Conservation (phyloP, 2,329 filamentous ascomycete species). For the Blastomyces percursus region DNA sequence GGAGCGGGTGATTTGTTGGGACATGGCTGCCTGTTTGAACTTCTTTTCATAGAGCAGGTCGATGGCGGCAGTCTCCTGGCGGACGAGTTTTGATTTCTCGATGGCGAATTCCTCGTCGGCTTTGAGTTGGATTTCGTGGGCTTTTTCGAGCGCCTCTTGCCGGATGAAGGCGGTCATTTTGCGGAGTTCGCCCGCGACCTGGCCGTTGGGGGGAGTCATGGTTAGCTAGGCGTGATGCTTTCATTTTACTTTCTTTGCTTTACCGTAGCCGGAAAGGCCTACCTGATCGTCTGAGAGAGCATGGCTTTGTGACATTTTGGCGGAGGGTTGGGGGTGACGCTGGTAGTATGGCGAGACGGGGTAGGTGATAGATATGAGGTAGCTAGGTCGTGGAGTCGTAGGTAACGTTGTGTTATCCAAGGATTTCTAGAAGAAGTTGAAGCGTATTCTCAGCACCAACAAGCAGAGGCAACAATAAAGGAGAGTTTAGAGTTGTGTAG, state of each 20-base stretch:
- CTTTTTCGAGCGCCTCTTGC: slow-evolving; percentile 95
- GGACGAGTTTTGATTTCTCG: slow-evolving; percentile 97
- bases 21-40: slow-evolving; percentile 97
- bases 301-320: slow-evolving; percentile 80
- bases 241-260: background rate
- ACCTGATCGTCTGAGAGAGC: slow-evolving; percentile 97
- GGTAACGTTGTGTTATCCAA: background rate
- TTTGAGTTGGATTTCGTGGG: slow-evolving; percentile 93
- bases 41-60: slow-evolving; percentile 94
- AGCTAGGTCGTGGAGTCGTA: slow-evolving; percentile 15
- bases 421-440: background rate
- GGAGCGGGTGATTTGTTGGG: slow-evolving; percentile 95
- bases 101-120: slow-evolving; percentile 98
- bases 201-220: slow-evolving; percentile 6
- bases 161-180: slow-evolving; percentile 99
- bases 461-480: background rate
- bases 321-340: slow-evolving; percentile 16
- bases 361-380: slow-evolving; percentile 10
- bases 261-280: slow-evolving; percentile 21
- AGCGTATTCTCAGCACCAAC: background rate
- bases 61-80: slow-evolving; percentile 86
- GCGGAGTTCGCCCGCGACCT: slow-evolving; percentile 97
- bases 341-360: slow-evolving; percentile 3
- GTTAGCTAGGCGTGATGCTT: slow-evolving; percentile 5
- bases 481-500: background rate